phyloP scores from a whole-genome alignment of 2,329 filamentous ascomycete species.

The Pseudofabraea citricarpa region DNA sequence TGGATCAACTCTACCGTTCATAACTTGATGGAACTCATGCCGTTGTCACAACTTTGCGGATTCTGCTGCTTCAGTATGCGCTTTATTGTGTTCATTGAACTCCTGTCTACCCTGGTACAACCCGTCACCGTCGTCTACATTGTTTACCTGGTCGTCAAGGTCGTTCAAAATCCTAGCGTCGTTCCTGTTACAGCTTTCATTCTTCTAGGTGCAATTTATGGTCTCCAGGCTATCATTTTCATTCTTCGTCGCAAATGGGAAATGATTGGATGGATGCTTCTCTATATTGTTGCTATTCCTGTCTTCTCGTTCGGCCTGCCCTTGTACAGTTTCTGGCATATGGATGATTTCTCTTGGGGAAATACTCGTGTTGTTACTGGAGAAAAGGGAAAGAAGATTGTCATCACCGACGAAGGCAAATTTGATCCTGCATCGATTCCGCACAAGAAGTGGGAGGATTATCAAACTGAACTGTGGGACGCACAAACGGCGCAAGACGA shows the following conservation, averaged over 20 bases:
- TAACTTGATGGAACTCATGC: constrained; percentile 93
- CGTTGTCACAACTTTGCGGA: constrained; percentile 88
- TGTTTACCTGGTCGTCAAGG: constrained; percentile 76
- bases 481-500: constrained; percentile 71
- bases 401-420: constrained; percentile 95
- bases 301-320: constrained; percentile 89
- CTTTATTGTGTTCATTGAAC: constrained; percentile 91
- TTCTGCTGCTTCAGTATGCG: constrained; percentile 99
- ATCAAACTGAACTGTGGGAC: constrained; percentile 97
- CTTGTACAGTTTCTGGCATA: constrained; percentile 96
- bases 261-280: constrained; percentile 99
- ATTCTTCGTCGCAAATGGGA: constrained; percentile 97
- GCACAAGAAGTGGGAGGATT: constrained; percentile 99
- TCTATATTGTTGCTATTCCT: constrained; percentile 87
- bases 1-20: constrained; percentile 99
- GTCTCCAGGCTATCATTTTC: constrained; percentile 95
- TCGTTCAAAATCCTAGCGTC: constrained; percentile 55
- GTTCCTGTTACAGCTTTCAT: constrained; percentile 86
- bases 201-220: constrained; percentile 90
- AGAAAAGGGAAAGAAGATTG: constrained; percentile 85
- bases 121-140: constrained; percentile 90
- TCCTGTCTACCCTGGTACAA: constrained; percentile 87
- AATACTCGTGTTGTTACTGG: constrained; percentile 97
- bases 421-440: constrained; percentile 92
- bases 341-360: constrained; percentile 99